phyloP scores from a whole-genome alignment of 2,329 filamentous ascomycete genomes.

The Pseudogymnoascus sp. region DNA sequence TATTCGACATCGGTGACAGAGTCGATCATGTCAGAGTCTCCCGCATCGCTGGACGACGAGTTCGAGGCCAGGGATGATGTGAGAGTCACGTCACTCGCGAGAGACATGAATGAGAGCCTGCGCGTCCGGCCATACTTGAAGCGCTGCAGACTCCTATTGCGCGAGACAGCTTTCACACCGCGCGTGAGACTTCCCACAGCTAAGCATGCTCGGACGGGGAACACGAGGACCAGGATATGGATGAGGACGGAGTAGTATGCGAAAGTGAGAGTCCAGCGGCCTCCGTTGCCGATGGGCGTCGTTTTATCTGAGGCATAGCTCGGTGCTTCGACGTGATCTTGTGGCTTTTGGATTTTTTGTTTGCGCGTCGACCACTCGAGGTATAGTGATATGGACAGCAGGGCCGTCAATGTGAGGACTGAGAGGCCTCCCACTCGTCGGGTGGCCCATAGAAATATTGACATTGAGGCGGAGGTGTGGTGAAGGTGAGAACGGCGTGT shows the following conservation, averaged over 20 bases:
- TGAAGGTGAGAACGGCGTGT: not conserved
- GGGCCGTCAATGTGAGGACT: not conserved
- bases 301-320: not conserved
- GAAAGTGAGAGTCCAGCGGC: conserved; percentile 35
- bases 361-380: not conserved
- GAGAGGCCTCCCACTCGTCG: conserved; percentile 6
- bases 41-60: conserved; percentile 36
- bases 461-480: not conserved
- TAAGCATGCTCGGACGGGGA: conserved; percentile 56
- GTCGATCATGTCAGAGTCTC: conserved; percentile 35
- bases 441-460: conserved; percentile 5
- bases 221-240: conserved; percentile 56
- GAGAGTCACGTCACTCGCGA: conserved; percentile 50
- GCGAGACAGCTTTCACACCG: conserved; percentile 32
- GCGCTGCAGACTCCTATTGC: conserved; percentile 37
- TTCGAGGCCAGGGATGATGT: conserved; percentile 33
- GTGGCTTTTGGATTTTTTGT: not conserved
- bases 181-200: conserved; percentile 51
- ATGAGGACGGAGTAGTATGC: conserved; percentile 59
- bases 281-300: not conserved
- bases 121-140: conserved; percentile 42
- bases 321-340: not conserved
- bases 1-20: conserved; percentile 40
- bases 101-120: conserved; percentile 46
- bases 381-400: not conserved